These are phyloP conservation scores for Aplosporella prunicola DNA, from an alignment of 2,329 filamentous ascomycete genomes.

Conservation along the genomic window DNA sequence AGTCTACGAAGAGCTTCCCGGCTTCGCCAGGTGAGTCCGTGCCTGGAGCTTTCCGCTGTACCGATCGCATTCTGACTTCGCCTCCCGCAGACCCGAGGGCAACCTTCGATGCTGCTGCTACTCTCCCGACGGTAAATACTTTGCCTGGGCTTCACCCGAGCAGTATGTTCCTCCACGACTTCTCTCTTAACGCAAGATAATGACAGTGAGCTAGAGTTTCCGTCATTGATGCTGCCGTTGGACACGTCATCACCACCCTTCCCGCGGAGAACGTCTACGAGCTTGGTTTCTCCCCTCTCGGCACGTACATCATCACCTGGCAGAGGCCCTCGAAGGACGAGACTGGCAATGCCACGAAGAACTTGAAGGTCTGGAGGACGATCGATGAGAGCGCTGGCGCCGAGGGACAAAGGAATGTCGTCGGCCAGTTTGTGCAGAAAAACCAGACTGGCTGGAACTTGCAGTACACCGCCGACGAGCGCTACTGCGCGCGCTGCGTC, in stretches of 20 bases:
- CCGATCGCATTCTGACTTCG: too few species aligned
- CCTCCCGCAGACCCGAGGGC: constrained; percentile 71
- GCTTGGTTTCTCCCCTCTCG: constrained; percentile 83
- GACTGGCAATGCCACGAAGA: constrained; percentile 86
- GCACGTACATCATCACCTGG: constrained; percentile 93
- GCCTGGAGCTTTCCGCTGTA: too few species aligned
- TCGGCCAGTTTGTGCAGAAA: constrained; percentile 92
- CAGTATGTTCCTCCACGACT: constrained; percentile 41
- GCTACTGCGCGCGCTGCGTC: constrained; percentile 83
- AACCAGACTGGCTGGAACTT: constrained; percentile 92
- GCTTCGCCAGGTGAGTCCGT: constrained; percentile 52
- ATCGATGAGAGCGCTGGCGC: constrained; percentile 56
- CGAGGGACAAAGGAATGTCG: constrained; percentile 56
- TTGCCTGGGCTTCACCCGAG: constrained; percentile 86
- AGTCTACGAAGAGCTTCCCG: constrained; percentile 73
- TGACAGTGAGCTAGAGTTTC: constrained; percentile 49
- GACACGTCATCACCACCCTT: constrained; percentile 64
- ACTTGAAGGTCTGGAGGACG: constrained; percentile 92
- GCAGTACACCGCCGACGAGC: constrained; percentile 91
- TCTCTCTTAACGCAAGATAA: background rate
- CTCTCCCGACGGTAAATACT: constrained; percentile 91
- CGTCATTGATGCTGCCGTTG: constrained; percentile 72
- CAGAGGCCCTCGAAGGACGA: constrained; percentile 90
- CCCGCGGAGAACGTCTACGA: constrained; percentile 82
- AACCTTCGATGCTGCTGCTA: constrained; percentile 92